phyloP scores from a whole-genome alignment of 495 filamentous ascomycete genomes.

The Talaromyces trachyspermus region DNA sequence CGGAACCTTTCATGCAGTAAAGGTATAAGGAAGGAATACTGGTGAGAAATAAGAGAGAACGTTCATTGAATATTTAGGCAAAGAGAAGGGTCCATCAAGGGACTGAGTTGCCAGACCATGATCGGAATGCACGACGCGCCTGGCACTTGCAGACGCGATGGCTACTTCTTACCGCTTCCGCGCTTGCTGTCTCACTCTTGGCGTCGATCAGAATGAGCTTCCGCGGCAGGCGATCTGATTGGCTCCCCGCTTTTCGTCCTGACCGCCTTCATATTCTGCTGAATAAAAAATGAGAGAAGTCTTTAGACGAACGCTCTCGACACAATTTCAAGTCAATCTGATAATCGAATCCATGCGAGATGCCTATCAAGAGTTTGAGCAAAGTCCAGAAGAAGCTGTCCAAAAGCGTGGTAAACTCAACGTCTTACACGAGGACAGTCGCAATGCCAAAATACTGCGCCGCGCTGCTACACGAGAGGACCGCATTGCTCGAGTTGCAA shows the following conservation, averaged over 20 bases:
- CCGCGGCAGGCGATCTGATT: constrained; percentile 12
- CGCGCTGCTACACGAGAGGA: constrained; percentile 68
- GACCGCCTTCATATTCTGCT: constrained; percentile 22
- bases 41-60: neutral
- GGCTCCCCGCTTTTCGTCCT: constrained; percentile 2
- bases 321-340: no score
- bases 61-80: neutral
- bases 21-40: neutral
- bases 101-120: neutral
- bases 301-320: no score
- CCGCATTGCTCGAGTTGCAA: constrained; percentile 58
- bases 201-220: neutral
- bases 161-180: neutral
- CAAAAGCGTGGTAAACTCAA: constrained; percentile 62
- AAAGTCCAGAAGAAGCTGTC: constrained; percentile 80
- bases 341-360: constrained; percentile 21
- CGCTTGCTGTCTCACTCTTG: neutral
- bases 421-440: constrained; percentile 73
- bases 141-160: neutral
- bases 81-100: neutral
- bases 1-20: neutral
- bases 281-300: constrained; percentile 13
- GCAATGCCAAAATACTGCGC: constrained; percentile 69
- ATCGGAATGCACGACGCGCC: constrained; percentile 24
- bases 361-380: constrained; percentile 61